Evolutionary conservation across 2,329 filamentous ascomycete species (phyloP).

Genomic region (Botryosphaeria agaves): DNA sequence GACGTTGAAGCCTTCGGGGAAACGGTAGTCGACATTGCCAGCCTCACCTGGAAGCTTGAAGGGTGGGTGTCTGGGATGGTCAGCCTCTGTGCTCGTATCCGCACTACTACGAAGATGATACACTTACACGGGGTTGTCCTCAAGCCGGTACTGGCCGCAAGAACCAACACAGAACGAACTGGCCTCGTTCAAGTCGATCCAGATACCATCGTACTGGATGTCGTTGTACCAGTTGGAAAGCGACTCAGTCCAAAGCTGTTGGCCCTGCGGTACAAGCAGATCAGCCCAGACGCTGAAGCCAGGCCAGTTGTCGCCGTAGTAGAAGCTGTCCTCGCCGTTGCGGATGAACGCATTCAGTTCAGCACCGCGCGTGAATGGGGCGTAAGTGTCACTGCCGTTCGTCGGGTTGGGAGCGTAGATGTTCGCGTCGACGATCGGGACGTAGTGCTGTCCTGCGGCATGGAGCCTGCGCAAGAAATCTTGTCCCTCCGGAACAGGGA

Average conservation of each 20-base stretch:
- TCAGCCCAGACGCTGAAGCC: conserved; percentile 6
- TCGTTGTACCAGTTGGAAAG: conserved; percentile 6
- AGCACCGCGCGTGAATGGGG: conserved; percentile 32
- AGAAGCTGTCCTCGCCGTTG: conserved; percentile 36
- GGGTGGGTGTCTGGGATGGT: conserved; percentile 7
- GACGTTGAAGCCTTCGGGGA: conserved; percentile 11
- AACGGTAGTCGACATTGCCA: conserved; percentile 9
- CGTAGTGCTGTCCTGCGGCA: conserved; percentile 33
- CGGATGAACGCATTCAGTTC: conserved; percentile 31
- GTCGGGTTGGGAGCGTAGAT: conserved; percentile 53
- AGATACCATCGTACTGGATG: conserved; percentile 9
- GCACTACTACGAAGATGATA: too few relatives aligned
- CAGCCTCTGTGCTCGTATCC: too few relatives aligned
- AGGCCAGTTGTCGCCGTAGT: conserved; percentile 15
- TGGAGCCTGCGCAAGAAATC: conserved; percentile 33
- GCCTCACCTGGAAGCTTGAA: conserved; percentile 10
- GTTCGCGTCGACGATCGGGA: conserved; percentile 37
- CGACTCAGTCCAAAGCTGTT: conserved; percentile 9
- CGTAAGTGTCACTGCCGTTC: conserved; percentile 40
- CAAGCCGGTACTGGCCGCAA: conserved; percentile 7
- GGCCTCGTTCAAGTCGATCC: conserved; percentile 10
- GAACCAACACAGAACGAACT: conserved; percentile 10
- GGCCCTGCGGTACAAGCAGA: conserved; percentile 6
- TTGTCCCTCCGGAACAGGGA: conserved; percentile 26
- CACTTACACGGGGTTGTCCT: conserved; percentile 8